Percentiles rank a stretch among this genome's conserved stretches.
phyloP scores from a whole-genome alignment of 331 rosid species.

The Quercus tomentella region DNA sequence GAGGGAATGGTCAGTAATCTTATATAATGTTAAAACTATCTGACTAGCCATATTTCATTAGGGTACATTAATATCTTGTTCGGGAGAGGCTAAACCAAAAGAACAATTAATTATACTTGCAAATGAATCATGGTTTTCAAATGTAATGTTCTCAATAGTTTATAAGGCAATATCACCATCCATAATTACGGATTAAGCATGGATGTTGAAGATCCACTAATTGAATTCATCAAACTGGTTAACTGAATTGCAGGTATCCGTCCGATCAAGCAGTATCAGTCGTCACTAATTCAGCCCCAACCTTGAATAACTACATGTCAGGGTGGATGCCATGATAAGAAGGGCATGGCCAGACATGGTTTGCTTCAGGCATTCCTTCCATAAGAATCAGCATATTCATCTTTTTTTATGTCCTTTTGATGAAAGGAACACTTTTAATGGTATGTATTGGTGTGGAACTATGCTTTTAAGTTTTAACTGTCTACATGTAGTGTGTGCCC shows the following conservation, averaged over 20 bases:
- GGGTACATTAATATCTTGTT: no score
- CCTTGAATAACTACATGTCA: constrained; percentile 84
- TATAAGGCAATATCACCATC: neutral
- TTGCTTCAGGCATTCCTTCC: neutral
- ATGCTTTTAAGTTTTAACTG: constrained; percentile 11
- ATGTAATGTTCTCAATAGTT: neutral
- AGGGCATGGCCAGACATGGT: neutral
- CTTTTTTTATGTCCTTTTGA: neutral
- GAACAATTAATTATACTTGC: no score
- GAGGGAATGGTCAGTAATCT: no score
- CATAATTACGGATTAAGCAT: neutral
- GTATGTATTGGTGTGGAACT: neutral
- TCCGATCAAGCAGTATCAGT: constrained; percentile 69
- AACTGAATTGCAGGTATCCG: constrained; percentile 60
- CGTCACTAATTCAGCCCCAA: constrained; percentile 76
- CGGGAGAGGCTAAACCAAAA: no score
- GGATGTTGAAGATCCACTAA: neutral
- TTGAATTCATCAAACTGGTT: neutral
- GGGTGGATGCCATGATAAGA: constrained; percentile 82
- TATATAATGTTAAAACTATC: no score
- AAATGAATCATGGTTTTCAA: no score
- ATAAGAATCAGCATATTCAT: constrained; percentile 26
- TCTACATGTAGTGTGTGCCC: constrained; percentile 21
- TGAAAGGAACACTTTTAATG: constrained; percentile 10
- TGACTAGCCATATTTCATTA: no score